Evolutionary conservation across 352 stramenopile genomes (phyloP).

Genomic region (Elongisporangium undulatum): DNA sequence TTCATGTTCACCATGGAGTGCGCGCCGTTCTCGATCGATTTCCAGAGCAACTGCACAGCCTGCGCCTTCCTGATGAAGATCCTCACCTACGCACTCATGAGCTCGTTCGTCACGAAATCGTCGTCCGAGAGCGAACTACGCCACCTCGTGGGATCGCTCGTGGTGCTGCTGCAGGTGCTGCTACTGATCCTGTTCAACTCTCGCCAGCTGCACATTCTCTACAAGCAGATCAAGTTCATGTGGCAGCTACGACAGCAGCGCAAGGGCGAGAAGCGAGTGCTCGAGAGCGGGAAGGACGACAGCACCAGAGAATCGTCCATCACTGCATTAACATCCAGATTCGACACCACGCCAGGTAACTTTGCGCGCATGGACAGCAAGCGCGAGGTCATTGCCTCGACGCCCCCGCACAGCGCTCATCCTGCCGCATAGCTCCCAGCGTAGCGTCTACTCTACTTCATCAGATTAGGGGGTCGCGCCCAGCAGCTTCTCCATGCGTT

Average conservation of each 20-base stretch:
- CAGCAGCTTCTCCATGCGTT: constrained; percentile 57
- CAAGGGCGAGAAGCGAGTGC: constrained; percentile 20
- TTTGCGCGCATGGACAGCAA: constrained; percentile 30
- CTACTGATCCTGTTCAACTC: constrained; percentile 76
- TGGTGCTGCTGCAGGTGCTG: constrained; percentile 59
- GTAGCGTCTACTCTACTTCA: neutral
- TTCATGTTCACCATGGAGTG: constrained; percentile 69
- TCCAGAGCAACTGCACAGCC: constrained; percentile 65
- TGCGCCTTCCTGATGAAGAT: constrained; percentile 82
- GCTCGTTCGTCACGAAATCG: constrained; percentile 51
- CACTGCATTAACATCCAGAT: constrained; percentile 31
- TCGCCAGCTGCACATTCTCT: constrained; percentile 68
- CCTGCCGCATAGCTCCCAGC: constrained; percentile 5
- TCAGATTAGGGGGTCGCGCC: neutral
- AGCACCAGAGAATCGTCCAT: constrained; percentile 22
- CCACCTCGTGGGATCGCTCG: constrained; percentile 54
- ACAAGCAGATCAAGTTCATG: constrained; percentile 72
- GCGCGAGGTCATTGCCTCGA: constrained; percentile 21
- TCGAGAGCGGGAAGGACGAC: constrained; percentile 12
- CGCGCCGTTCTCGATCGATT: constrained; percentile 61
- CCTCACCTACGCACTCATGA: constrained; percentile 79
- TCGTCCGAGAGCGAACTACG: constrained; percentile 38
- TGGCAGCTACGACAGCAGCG: constrained; percentile 42
- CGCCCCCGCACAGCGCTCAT: constrained; percentile 9
- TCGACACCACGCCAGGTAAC: constrained; percentile 18